phyloP scores from a whole-genome alignment of 306 rosid species.

The Neltuma alba region DNA sequence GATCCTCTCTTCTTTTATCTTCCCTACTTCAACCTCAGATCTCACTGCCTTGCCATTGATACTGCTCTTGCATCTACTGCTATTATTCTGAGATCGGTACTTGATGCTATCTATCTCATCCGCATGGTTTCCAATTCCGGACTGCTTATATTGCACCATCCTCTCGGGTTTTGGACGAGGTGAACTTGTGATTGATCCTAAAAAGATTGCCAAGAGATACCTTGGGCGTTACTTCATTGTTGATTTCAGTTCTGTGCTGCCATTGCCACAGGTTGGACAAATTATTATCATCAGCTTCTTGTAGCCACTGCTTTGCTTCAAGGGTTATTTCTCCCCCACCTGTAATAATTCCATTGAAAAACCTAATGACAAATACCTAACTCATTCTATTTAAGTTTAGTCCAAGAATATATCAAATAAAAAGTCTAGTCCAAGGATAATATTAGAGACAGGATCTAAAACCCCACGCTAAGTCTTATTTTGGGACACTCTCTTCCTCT shows the following conservation, averaged over 20 bases:
- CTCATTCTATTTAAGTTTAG: neutral
- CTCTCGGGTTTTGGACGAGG: slow-evolving; percentile 92
- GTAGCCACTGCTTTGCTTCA: slow-evolving; percentile 3
- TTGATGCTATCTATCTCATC: slow-evolving; percentile 66
- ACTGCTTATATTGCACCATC: slow-evolving; percentile 93
- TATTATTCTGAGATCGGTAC: slow-evolving; percentile 50
- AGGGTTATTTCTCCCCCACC: neutral
- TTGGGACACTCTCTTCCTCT: neutral
- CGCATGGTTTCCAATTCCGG: slow-evolving; percentile 77
- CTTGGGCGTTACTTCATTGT: slow-evolving; percentile 67
- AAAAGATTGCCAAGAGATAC: slow-evolving; percentile 75
- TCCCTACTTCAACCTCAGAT: slow-evolving; percentile 68
- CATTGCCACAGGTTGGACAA: slow-evolving; percentile 83
- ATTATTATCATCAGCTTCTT: slow-evolving; percentile 10
- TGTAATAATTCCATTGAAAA: neutral
- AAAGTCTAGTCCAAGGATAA: no score
- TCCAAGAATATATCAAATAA: no score
- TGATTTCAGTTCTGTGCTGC: slow-evolving; percentile 75
- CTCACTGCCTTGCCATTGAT: slow-evolving; percentile 79
- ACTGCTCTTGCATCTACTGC: slow-evolving; percentile 51
- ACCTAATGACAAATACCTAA: neutral
- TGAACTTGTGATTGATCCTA: slow-evolving; percentile 89
- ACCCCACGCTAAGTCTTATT: neutral
- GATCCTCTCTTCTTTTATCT: slow-evolving; percentile 94
- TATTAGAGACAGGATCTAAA: neutral